A percentile compares a stretch with the other conserved stretches of the same genome.
These are phyloP conservation scores for Pontederia paniculata DNA, from an alignment of 176 grass and related monocot species.

Conservation along the genomic window DNA sequence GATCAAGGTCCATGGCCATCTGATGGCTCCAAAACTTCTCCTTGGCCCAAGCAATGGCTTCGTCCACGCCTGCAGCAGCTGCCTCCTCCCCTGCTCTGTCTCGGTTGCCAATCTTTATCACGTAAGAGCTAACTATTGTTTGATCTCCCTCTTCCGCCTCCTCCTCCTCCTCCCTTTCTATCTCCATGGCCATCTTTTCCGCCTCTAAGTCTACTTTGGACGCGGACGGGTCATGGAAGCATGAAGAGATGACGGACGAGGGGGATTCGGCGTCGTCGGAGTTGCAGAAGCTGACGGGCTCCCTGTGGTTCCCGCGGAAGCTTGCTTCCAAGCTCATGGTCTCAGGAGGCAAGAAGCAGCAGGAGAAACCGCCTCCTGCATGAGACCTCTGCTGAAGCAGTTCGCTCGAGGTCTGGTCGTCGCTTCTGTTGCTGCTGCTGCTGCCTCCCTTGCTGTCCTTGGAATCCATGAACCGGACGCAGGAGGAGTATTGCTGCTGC, in stretches of 20 bases:
- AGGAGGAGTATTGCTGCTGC: no score
- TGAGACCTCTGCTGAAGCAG: constrained; percentile 8
- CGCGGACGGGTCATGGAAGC: not conserved
- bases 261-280: not conserved
- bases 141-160: not conserved
- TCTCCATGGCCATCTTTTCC: not conserved
- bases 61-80: constrained; percentile 4
- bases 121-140: not conserved
- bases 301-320: not conserved
- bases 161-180: not conserved
- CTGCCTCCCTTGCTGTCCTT: not conserved
- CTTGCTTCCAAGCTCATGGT: constrained; percentile 8
- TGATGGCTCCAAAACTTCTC: constrained; percentile 3
- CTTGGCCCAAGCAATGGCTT: constrained; percentile 16
- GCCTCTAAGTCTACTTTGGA: not conserved
- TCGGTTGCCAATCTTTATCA: not conserved
- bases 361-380: constrained; percentile 14
- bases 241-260: constrained; percentile 4
- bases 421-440: not conserved
- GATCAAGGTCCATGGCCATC: not conserved
- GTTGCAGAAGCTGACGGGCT: not conserved
- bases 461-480: not conserved
- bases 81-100: no score
- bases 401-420: not conserved
- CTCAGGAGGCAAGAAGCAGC: constrained; percentile 11